Percentiles rank a stretch among this genome's conserved stretches.
Conservation (phyloP, 2,329 filamentous ascomycete species). For the Aspergillus fumigatus region DNA sequence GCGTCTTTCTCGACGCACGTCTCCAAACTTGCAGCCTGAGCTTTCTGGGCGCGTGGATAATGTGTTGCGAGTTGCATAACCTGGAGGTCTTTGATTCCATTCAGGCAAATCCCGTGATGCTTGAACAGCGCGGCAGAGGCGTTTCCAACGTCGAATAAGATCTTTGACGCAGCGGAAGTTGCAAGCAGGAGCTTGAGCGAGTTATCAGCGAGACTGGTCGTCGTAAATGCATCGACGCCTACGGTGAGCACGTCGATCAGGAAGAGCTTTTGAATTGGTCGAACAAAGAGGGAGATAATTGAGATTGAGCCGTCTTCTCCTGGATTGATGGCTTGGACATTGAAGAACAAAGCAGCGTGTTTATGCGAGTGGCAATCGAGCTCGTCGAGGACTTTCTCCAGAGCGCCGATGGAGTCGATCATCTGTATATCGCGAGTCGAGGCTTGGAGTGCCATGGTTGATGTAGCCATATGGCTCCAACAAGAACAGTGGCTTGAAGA, state of each 20-base stretch:
- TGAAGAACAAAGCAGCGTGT: conserved; percentile 43
- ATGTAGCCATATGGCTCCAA: background rate
- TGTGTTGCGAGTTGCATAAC: conserved; percentile 51
- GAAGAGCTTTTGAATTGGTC: conserved; percentile 28
- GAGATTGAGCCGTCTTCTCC: conserved; percentile 42
- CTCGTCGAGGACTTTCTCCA: background rate
- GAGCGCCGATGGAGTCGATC: background rate
- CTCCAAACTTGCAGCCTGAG: conserved; percentile 30
- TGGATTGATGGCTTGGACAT: conserved; percentile 47
- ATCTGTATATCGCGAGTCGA: background rate
- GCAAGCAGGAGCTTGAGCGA: conserved; percentile 44
- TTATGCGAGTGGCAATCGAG: background rate
- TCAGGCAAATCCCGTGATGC: conserved; percentile 42
- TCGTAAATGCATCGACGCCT: conserved; percentile 36
- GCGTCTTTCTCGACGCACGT: conserved; percentile 36
- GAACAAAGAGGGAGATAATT: conserved; percentile 40
- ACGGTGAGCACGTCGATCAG: conserved; percentile 46
- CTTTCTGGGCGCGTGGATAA: background rate
- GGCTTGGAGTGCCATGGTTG: background rate
- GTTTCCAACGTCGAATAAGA: conserved; percentile 56
- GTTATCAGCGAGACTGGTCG: conserved; percentile 14
- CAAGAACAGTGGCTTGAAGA: background rate
- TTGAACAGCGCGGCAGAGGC: conserved; percentile 53
- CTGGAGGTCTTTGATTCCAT: conserved; percentile 51
- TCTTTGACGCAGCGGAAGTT: conserved; percentile 42